Percentiles rank a stretch among this genome's conserved stretches.
Conservation (phyloP, 768 basidiomycete genomes). For the Russula sp. region DNA sequence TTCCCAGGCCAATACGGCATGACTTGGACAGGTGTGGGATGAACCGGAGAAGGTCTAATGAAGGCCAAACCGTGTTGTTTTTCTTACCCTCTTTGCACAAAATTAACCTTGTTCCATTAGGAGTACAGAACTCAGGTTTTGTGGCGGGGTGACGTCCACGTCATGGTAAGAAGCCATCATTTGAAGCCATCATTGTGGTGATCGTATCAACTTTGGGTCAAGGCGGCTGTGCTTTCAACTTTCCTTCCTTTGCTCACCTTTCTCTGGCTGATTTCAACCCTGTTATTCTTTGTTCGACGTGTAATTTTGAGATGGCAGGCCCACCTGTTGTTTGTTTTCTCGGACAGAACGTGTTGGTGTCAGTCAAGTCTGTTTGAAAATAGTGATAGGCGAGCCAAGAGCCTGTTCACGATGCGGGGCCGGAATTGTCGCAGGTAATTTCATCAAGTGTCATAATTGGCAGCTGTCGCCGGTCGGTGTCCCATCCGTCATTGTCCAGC, state of each 20-base stretch:
- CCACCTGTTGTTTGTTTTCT: neutral
- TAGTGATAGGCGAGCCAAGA: neutral
- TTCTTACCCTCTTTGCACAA: neutral
- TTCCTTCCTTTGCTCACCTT: neutral
- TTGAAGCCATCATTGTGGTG: neutral
- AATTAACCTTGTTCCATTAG: neutral
- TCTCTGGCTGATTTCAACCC: neutral
- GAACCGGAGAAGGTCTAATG: neutral
- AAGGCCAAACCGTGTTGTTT: neutral
- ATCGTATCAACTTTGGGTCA: too few species aligned
- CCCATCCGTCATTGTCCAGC: neutral
- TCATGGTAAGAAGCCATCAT: too few species aligned
- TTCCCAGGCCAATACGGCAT: neutral
- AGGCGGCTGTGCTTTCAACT: slow-evolving; percentile 27
- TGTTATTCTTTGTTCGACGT: neutral
- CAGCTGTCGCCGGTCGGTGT: neutral
- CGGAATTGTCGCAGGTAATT: neutral
- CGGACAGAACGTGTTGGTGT: neutral
- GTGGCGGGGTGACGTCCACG: neutral
- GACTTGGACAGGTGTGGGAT: neutral
- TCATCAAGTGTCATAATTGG: neutral
- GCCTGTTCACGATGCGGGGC: neutral
- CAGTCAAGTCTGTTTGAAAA: neutral
- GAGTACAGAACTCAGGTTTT: neutral
- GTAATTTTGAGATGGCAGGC: neutral